These are phyloP conservation scores for Boletus subparvulus DNA, from an alignment of 768 basidiomycete species.

Conservation along the genomic window DNA sequence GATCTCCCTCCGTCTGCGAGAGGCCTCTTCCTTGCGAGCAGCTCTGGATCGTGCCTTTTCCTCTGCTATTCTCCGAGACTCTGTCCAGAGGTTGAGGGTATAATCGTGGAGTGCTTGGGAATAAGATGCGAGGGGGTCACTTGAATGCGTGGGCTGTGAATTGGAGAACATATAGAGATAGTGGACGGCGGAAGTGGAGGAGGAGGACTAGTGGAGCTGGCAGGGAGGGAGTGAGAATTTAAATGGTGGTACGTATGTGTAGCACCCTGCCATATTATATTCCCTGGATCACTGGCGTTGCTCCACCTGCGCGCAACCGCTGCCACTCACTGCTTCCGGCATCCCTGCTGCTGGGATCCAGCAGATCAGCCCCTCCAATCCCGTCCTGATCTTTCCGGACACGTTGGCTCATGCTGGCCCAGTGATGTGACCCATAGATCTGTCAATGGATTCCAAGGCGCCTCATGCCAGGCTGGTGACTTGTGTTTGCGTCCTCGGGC, in stretches of 20 bases:
- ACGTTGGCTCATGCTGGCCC: not conserved
- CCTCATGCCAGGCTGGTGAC: constrained; percentile 1
- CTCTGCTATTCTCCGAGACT: constrained; percentile 59
- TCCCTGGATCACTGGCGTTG: constrained; percentile 26
- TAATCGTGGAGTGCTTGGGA: constrained; percentile 67
- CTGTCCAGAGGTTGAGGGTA: constrained; percentile 65
- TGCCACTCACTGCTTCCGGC: constrained; percentile 4
- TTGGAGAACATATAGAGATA: constrained; percentile 15
- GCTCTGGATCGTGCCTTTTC: constrained; percentile 41
- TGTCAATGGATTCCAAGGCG: not conserved
- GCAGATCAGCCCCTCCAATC: not conserved
- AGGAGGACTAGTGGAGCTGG: constrained; percentile 9
- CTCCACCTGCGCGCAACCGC: constrained; percentile 28
- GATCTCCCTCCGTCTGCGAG: constrained; percentile 26
- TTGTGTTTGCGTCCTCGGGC: not conserved
- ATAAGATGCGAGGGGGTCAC: constrained; percentile 50
- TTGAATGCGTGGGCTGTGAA: constrained; percentile 8
- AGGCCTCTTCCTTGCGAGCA: constrained; percentile 26
- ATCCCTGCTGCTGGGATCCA: constrained; percentile 1
- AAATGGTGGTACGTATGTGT: constrained; percentile 23
- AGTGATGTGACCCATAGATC: not conserved
- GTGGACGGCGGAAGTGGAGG: constrained; percentile 11
- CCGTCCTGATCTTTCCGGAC: not conserved
- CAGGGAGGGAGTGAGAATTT: constrained; percentile 20
- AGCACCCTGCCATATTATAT: constrained; percentile 6